These are phyloP conservation scores for Narthecium ossifragum DNA, from an alignment of 106 monocot species.

Conservation along the genomic window DNA sequence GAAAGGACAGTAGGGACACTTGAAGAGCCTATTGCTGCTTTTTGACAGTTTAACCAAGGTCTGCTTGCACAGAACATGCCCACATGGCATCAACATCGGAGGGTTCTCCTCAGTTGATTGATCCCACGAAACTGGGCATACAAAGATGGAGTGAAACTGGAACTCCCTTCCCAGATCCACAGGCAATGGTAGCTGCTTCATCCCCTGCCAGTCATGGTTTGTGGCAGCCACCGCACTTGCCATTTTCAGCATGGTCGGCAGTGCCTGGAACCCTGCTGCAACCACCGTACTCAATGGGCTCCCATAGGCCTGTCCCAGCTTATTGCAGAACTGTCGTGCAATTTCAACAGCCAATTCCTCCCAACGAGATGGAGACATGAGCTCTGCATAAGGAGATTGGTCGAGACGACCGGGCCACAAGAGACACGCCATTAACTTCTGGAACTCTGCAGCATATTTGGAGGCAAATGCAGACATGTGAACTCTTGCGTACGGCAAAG, in stretches of 20 bases:
- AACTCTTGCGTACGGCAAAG: slow-evolving; percentile 61
- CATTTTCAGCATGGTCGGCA: slow-evolving; percentile 60
- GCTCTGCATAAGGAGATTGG: slow-evolving; percentile 71
- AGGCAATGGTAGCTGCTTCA: slow-evolving; percentile 70
- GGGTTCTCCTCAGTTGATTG: slow-evolving; percentile 61
- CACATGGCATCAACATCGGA: slow-evolving; percentile 76
- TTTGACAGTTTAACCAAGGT: slow-evolving; percentile 50
- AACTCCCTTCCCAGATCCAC: slow-evolving; percentile 52
- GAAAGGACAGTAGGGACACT: slow-evolving; percentile 63
- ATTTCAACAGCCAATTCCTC: slow-evolving; percentile 53
- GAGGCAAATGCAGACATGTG: slow-evolving; percentile 62
- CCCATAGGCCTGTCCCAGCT: slow-evolving; percentile 41
- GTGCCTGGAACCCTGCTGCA: slow-evolving; percentile 48
- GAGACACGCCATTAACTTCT: slow-evolving; percentile 76
- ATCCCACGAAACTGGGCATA: slow-evolving; percentile 65
- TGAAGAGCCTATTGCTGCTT: slow-evolving; percentile 45
- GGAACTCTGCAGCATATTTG: slow-evolving; percentile 44
- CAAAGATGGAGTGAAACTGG: slow-evolving; percentile 71
- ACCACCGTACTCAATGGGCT: slow-evolving; percentile 38
- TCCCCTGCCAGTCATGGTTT: slow-evolving; percentile 58
- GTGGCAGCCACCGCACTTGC: slow-evolving; percentile 47
- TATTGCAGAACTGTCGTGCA: slow-evolving; percentile 40
- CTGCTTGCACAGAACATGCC: slow-evolving; percentile 62
- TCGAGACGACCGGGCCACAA: slow-evolving; percentile 72
- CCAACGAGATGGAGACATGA: slow-evolving; percentile 51